Evolutionary conservation across 176 grass and related monocot species (phyloP).

Genomic region (Bolboschoenus planiculmis): DNA sequence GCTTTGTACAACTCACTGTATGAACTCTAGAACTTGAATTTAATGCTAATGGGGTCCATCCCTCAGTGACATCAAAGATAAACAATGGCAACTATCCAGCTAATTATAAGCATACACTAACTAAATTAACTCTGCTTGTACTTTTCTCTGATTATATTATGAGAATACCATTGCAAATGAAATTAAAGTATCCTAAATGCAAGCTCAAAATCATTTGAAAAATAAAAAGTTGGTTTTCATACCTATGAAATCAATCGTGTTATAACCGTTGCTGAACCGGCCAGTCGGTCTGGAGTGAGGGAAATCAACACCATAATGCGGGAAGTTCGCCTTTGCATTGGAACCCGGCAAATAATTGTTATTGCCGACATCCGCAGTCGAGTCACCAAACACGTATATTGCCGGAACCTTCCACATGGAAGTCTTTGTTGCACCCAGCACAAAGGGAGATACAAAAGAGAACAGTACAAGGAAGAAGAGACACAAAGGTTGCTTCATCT

Average conservation of each 20-base stretch:
- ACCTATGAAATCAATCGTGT: conserved; percentile 58
- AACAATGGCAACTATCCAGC: too few relatives aligned
- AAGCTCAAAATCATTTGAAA: neutral
- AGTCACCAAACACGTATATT: conserved; percentile 72
- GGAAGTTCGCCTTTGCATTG: conserved; percentile 47
- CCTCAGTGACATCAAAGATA: too few relatives aligned
- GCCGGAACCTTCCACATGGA: conserved; percentile 33
- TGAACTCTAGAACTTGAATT: neutral
- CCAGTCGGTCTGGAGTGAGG: conserved; percentile 44
- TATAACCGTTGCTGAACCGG: conserved; percentile 75
- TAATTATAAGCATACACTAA: too few relatives aligned
- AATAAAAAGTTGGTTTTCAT: neutral
- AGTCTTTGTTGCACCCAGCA: neutral
- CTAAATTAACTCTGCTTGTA: neutral
- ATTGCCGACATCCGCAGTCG: conserved; percentile 58
- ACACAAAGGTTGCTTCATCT: conserved; percentile 14
- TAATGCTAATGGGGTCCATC: neutral
- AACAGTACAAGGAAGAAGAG: neutral
- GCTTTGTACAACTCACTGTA: neutral
- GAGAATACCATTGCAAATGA: neutral
- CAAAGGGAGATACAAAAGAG: neutral
- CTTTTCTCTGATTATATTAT: neutral
- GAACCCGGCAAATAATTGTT: conserved; percentile 38
- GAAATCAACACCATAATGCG: conserved; percentile 70
- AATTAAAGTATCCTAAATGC: neutral